Evolutionary conservation across 1,139 yeast species (phyloP).

Genomic region (Yamadazyma songkhlaensis): DNA sequence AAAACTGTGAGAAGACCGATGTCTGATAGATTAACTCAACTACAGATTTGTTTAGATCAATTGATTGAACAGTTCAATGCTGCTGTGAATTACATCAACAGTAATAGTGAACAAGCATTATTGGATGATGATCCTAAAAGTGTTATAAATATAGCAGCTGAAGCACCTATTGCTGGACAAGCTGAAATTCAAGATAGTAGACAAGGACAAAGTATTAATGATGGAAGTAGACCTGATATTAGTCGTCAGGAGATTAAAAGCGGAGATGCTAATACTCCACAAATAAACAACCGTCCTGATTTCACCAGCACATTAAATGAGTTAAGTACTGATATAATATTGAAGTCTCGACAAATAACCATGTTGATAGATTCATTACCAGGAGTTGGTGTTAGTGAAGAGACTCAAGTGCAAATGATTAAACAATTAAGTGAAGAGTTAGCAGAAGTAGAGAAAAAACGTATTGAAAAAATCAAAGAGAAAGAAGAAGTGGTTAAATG

Average conservation of each 20-base stretch:
- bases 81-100: constrained; percentile 79
- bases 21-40: constrained; percentile 89
- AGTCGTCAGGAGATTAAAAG: constrained; percentile 5
- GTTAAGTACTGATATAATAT: constrained; percentile 76
- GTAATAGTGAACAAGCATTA: constrained; percentile 36
- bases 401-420: constrained; percentile 66
- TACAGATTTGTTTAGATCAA: constrained; percentile 89
- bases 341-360: constrained; percentile 83
- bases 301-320: constrained; percentile 65
- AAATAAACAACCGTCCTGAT: constrained; percentile 12
- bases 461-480: constrained; percentile 56
- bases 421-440: constrained; percentile 63
- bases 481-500: constrained; percentile 63
- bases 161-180: constrained; percentile 44
- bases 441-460: constrained; percentile 56
- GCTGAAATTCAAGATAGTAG: constrained; percentile 10
- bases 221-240: neutral
- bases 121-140: constrained; percentile 40
- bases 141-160: constrained; percentile 40
- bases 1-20: constrained; percentile 25
- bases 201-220: neutral
- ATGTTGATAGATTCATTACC: constrained; percentile 87
- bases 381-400: constrained; percentile 84
- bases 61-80: constrained; percentile 91
- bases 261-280: constrained; percentile 16